These are phyloP conservation scores for Scheffersomyces lignosus DNA, from an alignment of 805 yeast species.

Conservation along the genomic window DNA sequence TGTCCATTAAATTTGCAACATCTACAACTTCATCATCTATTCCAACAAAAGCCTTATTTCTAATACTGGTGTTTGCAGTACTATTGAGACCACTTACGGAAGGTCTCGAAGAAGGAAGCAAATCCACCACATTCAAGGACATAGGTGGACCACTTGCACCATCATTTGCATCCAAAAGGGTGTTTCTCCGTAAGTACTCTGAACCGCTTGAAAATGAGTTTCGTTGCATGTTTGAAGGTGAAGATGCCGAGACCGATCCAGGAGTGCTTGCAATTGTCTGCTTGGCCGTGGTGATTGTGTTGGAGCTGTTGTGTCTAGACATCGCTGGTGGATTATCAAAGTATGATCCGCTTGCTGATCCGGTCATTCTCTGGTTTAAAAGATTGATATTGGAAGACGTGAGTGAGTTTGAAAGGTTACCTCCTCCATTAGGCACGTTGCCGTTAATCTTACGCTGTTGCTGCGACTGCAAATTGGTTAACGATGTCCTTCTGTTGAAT, in stretches of 20 bases:
- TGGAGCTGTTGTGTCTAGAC: slow-evolving; percentile 11
- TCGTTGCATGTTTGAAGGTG: not conserved
- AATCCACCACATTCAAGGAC: slow-evolving; percentile 11
- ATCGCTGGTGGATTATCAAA: slow-evolving; percentile 16
- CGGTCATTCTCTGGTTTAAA: slow-evolving; percentile 19
- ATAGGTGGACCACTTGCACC: slow-evolving; percentile 11
- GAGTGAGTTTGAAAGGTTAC: slow-evolving; percentile 14
- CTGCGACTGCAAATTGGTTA: slow-evolving; percentile 10
- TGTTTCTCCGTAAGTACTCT: not conserved
- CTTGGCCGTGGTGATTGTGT: slow-evolving; percentile 7
- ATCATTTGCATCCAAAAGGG: not conserved
- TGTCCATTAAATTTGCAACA: slow-evolving; percentile 5
- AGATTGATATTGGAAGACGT: slow-evolving; percentile 24
- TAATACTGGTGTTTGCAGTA: slow-evolving; percentile 5
- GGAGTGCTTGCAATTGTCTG: slow-evolving; percentile 6
- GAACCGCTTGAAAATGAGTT: not conserved
- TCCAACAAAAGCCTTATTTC: not conserved
- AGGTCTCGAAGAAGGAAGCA: slow-evolving; percentile 6
- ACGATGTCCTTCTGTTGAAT: slow-evolving; percentile 16
- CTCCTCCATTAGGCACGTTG: slow-evolving; percentile 1
- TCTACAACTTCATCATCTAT: slow-evolving; percentile 3
- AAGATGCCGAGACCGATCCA: slow-evolving; percentile 6
- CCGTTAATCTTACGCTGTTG: slow-evolving; percentile 11
- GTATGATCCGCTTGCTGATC: slow-evolving; percentile 10
- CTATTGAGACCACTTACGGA: not conserved